Percentiles rank a stretch among this genome's conserved stretches.
Evolutionary conservation across 192 early-diverging fungal genomes (phyloP).

Genomic region (Coemansia sp.): DNA sequence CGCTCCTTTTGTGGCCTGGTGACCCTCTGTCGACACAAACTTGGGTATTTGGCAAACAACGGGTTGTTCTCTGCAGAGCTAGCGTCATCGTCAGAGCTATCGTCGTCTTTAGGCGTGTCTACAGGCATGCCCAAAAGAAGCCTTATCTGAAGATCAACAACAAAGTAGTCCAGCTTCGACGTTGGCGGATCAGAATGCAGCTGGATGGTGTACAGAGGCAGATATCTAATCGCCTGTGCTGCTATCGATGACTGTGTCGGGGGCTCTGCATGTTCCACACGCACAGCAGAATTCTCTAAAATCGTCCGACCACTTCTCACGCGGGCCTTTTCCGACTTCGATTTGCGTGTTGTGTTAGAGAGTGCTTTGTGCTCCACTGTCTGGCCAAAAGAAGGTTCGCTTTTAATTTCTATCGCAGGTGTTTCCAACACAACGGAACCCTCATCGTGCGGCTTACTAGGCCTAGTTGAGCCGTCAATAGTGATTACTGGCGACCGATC

Average conservation of each 20-base stretch:
- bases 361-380: slow-evolving; percentile 8
- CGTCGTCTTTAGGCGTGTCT: slow-evolving; percentile 22
- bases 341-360: slow-evolving; percentile 4
- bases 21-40: slow-evolving; percentile 57
- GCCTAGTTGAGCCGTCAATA: slow-evolving; percentile 19
- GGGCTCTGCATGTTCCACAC: slow-evolving; percentile 4
- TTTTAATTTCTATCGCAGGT: slow-evolving; percentile 32
- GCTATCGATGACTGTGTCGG: slow-evolving; percentile 39
- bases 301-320: slow-evolving; percentile 29
- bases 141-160: slow-evolving; percentile 69
- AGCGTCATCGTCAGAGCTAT: not conserved
- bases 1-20: slow-evolving; percentile 64
- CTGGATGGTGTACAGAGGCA: slow-evolving; percentile 73
- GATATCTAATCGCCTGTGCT: slow-evolving; percentile 59
- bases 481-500: slow-evolving; percentile 6
- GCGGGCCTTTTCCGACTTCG: slow-evolving; percentile 8
- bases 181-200: slow-evolving; percentile 45
- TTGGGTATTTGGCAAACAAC: slow-evolving; percentile 63
- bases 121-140: slow-evolving; percentile 59
- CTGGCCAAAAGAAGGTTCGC: slow-evolving; percentile 12
- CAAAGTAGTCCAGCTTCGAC: slow-evolving; percentile 59
- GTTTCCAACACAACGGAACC: not conserved
- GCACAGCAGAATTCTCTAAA: slow-evolving; percentile 19
- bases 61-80: slow-evolving; percentile 23
- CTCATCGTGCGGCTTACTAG: slow-evolving; percentile 8